Base-by-base conservation (phyloP, 164 flowering plant species). In the Nymphaea thermarum region DNA sequence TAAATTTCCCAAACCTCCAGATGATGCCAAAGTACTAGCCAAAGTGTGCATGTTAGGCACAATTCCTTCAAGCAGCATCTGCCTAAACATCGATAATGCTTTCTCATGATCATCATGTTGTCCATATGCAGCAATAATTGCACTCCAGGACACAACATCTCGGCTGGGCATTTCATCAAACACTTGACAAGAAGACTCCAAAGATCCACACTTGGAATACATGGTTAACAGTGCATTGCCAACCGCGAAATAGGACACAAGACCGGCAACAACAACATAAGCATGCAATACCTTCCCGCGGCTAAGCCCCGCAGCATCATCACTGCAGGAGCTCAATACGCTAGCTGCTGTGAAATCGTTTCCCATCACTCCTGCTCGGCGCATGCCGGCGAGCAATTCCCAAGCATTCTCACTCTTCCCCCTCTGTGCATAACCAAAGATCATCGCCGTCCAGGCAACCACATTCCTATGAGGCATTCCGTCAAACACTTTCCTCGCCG, bases 121-220 rank as follows among this genome's bases (percentile, higher is more conserved):
- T 6, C 67, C 65, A 60, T 60, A 68, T 14, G 71, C 68, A 17
- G 67, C 71, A 5, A 72, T 44, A 55, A 72, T 67, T 10, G 68
- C 71, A 65, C 65, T 68, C 75, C 75, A 72, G 11, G 75, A 72
- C 43, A 72, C 70, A 43, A 72, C 57, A 60, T 17, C 69, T 67
- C 71, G 63, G 1, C 44, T 47, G 44, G 62, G 63, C 71, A 72
- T 72, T 65, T 65, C 25, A 68, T 68, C 71, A 64, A 68, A 72
- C 71, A 72, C 60, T 42, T 68, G 44, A 2, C 71, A 25, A 10
- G 71, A 68, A 60, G 12, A 6, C 25, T 45, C 71, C 60, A 59
- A 14, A 43, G 15, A 12, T 55, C 45, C 75, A 65, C 67, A 72
- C 51, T 65, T 72, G 4, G 66, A 67, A 59, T 64, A 64, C 45